These are phyloP conservation scores for Monosporascus sp. DNA, from an alignment of 2,329 filamentous ascomycete species.

Conservation along the genomic window DNA sequence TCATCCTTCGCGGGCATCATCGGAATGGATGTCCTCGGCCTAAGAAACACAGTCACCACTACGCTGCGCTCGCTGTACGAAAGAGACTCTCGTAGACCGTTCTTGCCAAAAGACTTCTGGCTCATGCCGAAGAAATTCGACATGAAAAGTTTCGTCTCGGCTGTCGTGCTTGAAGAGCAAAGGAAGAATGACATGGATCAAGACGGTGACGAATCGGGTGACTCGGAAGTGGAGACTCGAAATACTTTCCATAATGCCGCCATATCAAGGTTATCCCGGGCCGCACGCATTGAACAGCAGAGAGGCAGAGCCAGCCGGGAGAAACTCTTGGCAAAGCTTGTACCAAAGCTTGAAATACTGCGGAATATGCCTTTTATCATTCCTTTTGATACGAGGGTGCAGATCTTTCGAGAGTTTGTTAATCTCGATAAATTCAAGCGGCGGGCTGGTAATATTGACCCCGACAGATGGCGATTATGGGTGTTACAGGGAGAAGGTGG, in stretches of 20 bases:
- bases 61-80: conserved; percentile 87
- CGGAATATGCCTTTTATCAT: conserved; percentile 97
- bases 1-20: conserved; percentile 43
- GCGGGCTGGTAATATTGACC: conserved; percentile 62
- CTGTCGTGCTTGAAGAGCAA: conserved; percentile 85
- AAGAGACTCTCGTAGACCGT: conserved; percentile 81
- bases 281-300: conserved; percentile 58
- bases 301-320: conserved; percentile 38
- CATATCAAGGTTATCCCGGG: conserved; percentile 56
- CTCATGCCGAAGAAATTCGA: conserved; percentile 85
- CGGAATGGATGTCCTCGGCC: conserved; percentile 70
- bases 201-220: conserved; percentile 53
- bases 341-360: conserved; percentile 81
- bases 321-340: conserved; percentile 71
- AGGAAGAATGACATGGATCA: conserved; percentile 64
- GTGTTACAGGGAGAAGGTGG: conserved; percentile 39
- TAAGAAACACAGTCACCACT: conserved; percentile 74
- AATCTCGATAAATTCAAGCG: conserved; percentile 70
- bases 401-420: conserved; percentile 94
- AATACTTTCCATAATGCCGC: conserved; percentile 33
- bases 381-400: conserved; percentile 83
- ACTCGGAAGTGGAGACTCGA: conserved; percentile 22
- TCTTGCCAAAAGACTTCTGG: conserved; percentile 83
- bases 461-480: conserved; percentile 68
- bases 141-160: conserved; percentile 80